phyloP scores from a whole-genome alignment of 441 rosid species.

The Populus trichocarpa region DNA sequence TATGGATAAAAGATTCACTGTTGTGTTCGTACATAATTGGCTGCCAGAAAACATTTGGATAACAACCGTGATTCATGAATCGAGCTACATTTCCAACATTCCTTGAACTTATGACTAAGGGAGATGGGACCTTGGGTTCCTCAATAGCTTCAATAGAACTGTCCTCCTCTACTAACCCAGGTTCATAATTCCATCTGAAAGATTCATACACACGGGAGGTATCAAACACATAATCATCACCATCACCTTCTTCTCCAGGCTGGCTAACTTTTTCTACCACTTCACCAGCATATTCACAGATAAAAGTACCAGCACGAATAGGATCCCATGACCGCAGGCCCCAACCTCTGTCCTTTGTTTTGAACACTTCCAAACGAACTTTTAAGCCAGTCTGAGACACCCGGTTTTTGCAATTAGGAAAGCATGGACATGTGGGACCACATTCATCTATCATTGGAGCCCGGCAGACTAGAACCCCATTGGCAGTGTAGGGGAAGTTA shows the following conservation, averaged over 20 bases:
- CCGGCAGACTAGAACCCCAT: slow-evolving; percentile 50
- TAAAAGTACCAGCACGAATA: slow-evolving; percentile 72
- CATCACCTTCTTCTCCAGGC: slow-evolving; percentile 28
- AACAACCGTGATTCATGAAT: slow-evolving; percentile 89
- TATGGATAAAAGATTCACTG: slow-evolving; percentile 40
- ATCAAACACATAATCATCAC: slow-evolving; percentile 53
- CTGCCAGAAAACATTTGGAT: slow-evolving; percentile 86
- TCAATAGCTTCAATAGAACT: slow-evolving; percentile 29
- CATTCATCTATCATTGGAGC: slow-evolving; percentile 60
- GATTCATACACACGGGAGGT: slow-evolving; percentile 40
- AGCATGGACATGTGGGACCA: slow-evolving; percentile 57
- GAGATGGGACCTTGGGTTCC: slow-evolving; percentile 40
- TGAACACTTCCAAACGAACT: slow-evolving; percentile 69
- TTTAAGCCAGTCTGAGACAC: slow-evolving; percentile 61
- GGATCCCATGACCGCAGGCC: slow-evolving; percentile 86
- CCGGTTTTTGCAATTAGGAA: slow-evolving; percentile 53
- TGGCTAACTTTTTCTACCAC: slow-evolving; percentile 37
- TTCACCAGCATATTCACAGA: slow-evolving; percentile 87
- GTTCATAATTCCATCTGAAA: slow-evolving; percentile 53
- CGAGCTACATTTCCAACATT: slow-evolving; percentile 69
- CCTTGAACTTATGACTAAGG: slow-evolving; percentile 58
- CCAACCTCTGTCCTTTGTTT: slow-evolving; percentile 74
- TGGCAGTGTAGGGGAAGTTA: slow-evolving; percentile 49
- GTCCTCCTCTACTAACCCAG: slow-evolving; percentile 35
- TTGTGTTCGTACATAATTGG: slow-evolving; percentile 49